These are phyloP conservation scores for Paraphoma chrysanthemicola DNA, from an alignment of 2,329 filamentous ascomycete genomes.

Conservation along the genomic window DNA sequence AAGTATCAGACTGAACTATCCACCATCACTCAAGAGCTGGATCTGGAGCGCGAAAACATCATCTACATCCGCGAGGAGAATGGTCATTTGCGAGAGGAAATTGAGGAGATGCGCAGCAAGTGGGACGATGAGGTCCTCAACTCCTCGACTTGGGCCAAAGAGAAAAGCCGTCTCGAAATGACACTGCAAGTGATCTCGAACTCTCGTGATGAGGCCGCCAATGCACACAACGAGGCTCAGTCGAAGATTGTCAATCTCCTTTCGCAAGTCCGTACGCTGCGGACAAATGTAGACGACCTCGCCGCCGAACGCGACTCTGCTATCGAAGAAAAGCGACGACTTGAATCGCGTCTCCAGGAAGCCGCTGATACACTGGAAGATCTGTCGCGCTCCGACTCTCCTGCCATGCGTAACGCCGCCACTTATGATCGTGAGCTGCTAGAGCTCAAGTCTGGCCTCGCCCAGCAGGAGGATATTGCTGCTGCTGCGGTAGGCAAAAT, in stretches of 20 bases:
- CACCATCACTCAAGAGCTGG: conserved; percentile 87
- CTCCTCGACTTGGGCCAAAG: conserved; percentile 97
- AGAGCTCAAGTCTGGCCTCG: conserved; percentile 85
- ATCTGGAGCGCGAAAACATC: conserved; percentile 89
- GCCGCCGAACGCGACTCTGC: conserved; percentile 84
- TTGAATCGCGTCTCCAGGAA: conserved; percentile 85
- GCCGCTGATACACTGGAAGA: conserved; percentile 89
- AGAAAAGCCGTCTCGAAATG: conserved; percentile 89
- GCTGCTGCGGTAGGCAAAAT: conserved; percentile 95
- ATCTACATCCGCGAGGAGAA: conserved; percentile 86
- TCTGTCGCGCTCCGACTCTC: conserved; percentile 82
- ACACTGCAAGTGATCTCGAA: conserved; percentile 87
- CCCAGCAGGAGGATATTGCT: conserved; percentile 92
- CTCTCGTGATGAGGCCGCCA: conserved; percentile 91
- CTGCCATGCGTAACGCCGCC: conserved; percentile 87
- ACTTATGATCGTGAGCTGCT: conserved; percentile 87
- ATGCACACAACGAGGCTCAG: conserved; percentile 93
- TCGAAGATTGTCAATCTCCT: conserved; percentile 89
- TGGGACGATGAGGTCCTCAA: conserved; percentile 99
- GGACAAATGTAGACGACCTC: conserved; percentile 84
- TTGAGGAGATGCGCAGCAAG: conserved; percentile 92
- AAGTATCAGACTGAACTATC: conserved; percentile 97
- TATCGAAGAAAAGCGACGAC: conserved; percentile 85
- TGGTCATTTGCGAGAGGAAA: conserved; percentile 86
- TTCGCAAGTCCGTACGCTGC: conserved; percentile 84